Evolutionary conservation across 2,329 filamentous ascomycete species (phyloP), one percentile per base, ranked within the genome.

Genomic region (Trichoderma lentiforme): DNA sequence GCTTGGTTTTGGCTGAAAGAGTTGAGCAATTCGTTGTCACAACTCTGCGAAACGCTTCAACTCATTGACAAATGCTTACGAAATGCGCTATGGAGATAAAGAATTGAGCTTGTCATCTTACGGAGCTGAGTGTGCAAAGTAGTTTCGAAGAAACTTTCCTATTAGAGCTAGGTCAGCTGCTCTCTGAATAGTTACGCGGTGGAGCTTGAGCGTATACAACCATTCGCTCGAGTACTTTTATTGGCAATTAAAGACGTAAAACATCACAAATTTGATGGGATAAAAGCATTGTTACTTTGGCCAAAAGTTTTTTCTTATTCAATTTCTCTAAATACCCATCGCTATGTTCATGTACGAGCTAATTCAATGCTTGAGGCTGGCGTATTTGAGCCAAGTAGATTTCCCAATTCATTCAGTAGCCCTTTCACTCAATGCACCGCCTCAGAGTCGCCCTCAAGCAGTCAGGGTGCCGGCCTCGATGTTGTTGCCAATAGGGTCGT

Each of bases 401-500:
- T 28, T 28, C 32, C 4, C 21, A 51, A 28, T 62, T 28, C 21
- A 26, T 62, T 36, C 43, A 9, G 24, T 18, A 2, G 4, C 15
- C 14, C 21, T 43, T 51, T 34, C 6, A 11, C 18, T 11, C 4
- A 15, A 47, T 18, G 32, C 18, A 39, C 21, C 9, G 24, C 39
- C 56, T 51, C 21, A 61, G 18, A 69, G 56, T 69, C 56, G n/a
- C 9, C 36, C 66, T 69, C 78, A 80, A 12, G 83, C 80, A 34
- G 66, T 69, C 26, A 69, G 28, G 6, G 66, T 43, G 6, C 66
- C 66, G 6, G 79, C 80, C 78, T 86, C 84, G 28, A 85, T 79
- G 71, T 86, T 86, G 74, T 86, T 86, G 4, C 84, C 84, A 12
- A 78, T 77, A 1, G 84, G 84, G 74, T 86, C 84, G 43, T 80